Conservation (phyloP, 306 rosid species). For the Trifolium dubium region DNA sequence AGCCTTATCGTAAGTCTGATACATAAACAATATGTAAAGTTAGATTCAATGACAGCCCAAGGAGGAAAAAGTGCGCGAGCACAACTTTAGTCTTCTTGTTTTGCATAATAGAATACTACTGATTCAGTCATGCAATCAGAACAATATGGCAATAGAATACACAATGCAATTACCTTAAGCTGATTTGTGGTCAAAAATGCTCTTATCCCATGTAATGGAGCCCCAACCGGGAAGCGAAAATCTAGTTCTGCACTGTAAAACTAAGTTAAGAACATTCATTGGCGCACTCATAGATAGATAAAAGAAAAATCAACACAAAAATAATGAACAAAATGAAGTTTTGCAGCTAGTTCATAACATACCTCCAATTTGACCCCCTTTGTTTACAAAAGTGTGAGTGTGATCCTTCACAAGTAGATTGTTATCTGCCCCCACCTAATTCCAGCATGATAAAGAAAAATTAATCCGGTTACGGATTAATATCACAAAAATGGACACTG, state of each 20-base stretch:
- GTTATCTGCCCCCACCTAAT: slow-evolving; percentile 84
- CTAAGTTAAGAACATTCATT: slow-evolving; percentile 34
- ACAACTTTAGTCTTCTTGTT: slow-evolving; percentile 20
- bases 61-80: not conserved
- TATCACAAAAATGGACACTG: not conserved
- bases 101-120: slow-evolving; percentile 12
- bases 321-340: slow-evolving; percentile 17
- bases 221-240: slow-evolving; percentile 92
- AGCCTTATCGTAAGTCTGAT: slow-evolving; percentile 95
- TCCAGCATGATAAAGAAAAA: slow-evolving; percentile 38
- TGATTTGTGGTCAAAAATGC: slow-evolving; percentile 97
- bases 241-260: slow-evolving; percentile 82
- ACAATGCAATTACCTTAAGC: slow-evolving; percentile 60
- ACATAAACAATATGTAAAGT: slow-evolving; percentile 32
- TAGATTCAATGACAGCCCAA: slow-evolving; percentile 13
- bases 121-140: slow-evolving; percentile 35
- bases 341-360: slow-evolving; percentile 36
- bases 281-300: not conserved
- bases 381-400: slow-evolving; percentile 92
- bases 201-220: slow-evolving; percentile 91
- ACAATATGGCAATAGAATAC: slow-evolving; percentile 28
- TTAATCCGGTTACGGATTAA: slow-evolving; percentile 15
- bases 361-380: slow-evolving; percentile 98
- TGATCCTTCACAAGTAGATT: slow-evolving; percentile 97
- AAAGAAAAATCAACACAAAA: slow-evolving; percentile 21